A percentile compares a stretch with the other conserved stretches of the same genome.
These are phyloP conservation scores for Cyclotella distinguenda DNA, from an alignment of 108 stramenopile species.

Conservation along the genomic window DNA sequence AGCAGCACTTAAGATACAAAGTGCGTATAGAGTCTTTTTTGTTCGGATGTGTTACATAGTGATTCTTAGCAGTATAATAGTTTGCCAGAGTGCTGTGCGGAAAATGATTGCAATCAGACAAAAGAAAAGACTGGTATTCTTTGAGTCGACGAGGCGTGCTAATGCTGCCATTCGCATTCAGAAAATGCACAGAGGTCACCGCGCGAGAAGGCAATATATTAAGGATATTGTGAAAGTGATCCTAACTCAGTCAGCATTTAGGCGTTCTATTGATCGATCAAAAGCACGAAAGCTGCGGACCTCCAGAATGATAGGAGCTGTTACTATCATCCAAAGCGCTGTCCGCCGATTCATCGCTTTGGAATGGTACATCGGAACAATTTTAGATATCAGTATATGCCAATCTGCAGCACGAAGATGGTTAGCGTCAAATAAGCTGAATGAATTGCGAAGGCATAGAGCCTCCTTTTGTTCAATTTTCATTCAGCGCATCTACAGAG, in stretches of 20 bases:
- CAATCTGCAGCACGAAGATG: conserved; percentile 1
- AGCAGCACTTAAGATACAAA: background rate
- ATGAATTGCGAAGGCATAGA: background rate
- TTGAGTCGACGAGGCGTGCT: background rate
- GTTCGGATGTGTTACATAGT: background rate
- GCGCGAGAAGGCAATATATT: background rate
- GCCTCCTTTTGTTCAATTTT: background rate
- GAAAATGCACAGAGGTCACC: background rate
- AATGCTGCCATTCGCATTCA: conserved; percentile 4
- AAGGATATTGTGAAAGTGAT: background rate
- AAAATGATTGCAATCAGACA: conserved; percentile 9
- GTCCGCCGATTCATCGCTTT: conserved; percentile 2
- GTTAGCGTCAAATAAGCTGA: background rate
- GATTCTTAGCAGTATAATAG: conserved; percentile 1
- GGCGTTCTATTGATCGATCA: background rate
- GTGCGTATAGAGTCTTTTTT: background rate
- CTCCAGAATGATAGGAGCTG: background rate
- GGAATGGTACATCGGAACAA: background rate
- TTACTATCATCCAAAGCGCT: conserved; percentile 1
- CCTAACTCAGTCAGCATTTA: background rate
- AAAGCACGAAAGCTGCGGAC: background rate
- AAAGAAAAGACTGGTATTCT: background rate
- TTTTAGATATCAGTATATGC: conserved; percentile 1
- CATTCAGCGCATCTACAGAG: conserved; percentile 1
- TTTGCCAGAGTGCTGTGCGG: conserved; percentile 8